A percentile compares a stretch with the other conserved stretches of the same genome.
phyloP scores from a whole-genome alignment of 164 flowering plant genomes.

The Chloranthus sessilifolius region DNA sequence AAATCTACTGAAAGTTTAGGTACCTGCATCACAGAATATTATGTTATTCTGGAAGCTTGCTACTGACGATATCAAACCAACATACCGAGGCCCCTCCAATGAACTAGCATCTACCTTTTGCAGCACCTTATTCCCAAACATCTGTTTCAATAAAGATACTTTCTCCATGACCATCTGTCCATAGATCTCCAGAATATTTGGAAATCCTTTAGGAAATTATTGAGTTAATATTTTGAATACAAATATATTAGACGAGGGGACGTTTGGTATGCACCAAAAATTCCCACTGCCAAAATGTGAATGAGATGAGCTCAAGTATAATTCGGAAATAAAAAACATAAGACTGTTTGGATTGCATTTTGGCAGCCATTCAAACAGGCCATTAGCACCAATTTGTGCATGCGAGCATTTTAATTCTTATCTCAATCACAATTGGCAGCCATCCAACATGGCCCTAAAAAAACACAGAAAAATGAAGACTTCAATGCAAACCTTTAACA shows the following conservation, averaged over 20 bases:
- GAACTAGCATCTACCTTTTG: constrained; percentile 27
- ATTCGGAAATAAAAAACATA: too few relatives aligned
- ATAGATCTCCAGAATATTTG: constrained; percentile 56
- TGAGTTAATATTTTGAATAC: constrained; percentile 1
- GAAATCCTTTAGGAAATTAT: constrained; percentile 35
- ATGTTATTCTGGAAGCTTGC: constrained; percentile 34
- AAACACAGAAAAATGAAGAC: not conserved
- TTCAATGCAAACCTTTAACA: constrained; percentile 46
- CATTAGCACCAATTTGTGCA: too few relatives aligned
- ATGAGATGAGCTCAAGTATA: too few relatives aligned
- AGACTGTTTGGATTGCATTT: too few relatives aligned
- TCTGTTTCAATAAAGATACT: constrained; percentile 36
- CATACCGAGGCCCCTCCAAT: constrained; percentile 26
- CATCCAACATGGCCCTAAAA: too few relatives aligned
- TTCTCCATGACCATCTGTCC: constrained; percentile 52
- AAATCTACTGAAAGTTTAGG: too few relatives aligned
- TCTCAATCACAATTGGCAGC: too few relatives aligned
- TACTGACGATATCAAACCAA: constrained; percentile 56
- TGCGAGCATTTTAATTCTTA: too few relatives aligned
- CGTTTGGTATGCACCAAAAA: too few relatives aligned
- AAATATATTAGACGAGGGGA: too few relatives aligned
- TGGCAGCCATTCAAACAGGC: too few relatives aligned
- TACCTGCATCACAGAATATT: constrained; percentile 74
- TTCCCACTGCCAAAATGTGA: too few relatives aligned
- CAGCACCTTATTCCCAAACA: constrained; percentile 34